These are phyloP conservation scores for Clonostachys chloroleuca DNA, from an alignment of 2,329 filamentous ascomycete species.

Conservation along the genomic window DNA sequence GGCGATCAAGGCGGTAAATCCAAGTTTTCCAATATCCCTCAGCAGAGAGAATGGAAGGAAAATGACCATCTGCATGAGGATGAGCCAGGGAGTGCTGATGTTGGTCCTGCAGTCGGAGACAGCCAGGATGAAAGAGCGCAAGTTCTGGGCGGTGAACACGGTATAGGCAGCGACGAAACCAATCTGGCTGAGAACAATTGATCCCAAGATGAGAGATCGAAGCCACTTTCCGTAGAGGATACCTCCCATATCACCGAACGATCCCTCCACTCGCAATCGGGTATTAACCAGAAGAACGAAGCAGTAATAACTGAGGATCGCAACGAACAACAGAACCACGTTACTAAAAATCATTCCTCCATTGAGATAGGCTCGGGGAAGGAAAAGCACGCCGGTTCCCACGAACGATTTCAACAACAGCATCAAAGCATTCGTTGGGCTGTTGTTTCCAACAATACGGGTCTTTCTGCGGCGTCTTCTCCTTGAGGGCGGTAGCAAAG, in stretches of 20 bases:
- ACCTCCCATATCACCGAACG: constrained; percentile 95
- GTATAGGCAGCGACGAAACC: constrained; percentile 95
- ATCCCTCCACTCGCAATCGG: constrained; percentile 81
- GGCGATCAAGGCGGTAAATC: constrained; percentile 88
- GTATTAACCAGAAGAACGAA: constrained; percentile 91
- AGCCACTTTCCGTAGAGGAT: constrained; percentile 88
- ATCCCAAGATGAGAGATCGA: constrained; percentile 80
- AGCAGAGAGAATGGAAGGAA: constrained; percentile 93
- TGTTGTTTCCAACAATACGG: constrained; percentile 72
- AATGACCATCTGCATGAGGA: constrained; percentile 90
- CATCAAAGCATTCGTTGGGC: constrained; percentile 72
- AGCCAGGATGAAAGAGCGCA: constrained; percentile 90
- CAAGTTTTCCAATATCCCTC: constrained; percentile 94
- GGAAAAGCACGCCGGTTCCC: constrained; percentile 89
- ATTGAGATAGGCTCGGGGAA: constrained; percentile 90
- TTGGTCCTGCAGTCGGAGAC: constrained; percentile 82
- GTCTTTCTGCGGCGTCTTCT: constrained; percentile 73
- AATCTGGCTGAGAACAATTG: constrained; percentile 92
- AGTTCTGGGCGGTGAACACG: constrained; percentile 92
- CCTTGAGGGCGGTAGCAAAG: constrained; percentile 72
- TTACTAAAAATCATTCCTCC: constrained; percentile 98
- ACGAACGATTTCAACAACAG: constrained; percentile 96
- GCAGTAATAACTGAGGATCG: constrained; percentile 89
- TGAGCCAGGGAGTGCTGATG: constrained; percentile 85
- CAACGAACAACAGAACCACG: constrained; percentile 80